phyloP scores from a whole-genome alignment of 2,329 filamentous ascomycete genomes.

The Exophiala alcalophila region DNA sequence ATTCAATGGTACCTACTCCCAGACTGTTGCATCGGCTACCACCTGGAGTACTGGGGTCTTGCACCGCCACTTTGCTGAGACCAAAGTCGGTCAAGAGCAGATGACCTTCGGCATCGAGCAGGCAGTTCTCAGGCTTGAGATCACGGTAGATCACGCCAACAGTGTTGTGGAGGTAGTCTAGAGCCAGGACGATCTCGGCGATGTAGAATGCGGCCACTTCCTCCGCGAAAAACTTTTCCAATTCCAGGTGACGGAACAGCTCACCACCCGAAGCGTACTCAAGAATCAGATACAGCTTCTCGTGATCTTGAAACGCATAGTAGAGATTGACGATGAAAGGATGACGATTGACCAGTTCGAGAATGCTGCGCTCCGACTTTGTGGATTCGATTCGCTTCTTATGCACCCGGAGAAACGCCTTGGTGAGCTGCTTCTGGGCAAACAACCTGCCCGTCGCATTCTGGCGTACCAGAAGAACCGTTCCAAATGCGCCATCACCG shows the following conservation, averaged over 20 bases:
- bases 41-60: constrained; percentile 54
- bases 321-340: constrained; percentile 97
- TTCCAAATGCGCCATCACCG: constrained; percentile 94
- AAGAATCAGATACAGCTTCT: constrained; percentile 94
- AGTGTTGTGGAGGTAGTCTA: constrained; percentile 87
- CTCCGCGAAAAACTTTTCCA: constrained; percentile 94
- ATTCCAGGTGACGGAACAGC: constrained; percentile 88
- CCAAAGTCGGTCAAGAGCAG: constrained; percentile 95
- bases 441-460: constrained; percentile 81
- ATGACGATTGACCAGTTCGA: constrained; percentile 94
- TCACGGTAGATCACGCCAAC: constrained; percentile 95
- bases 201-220: constrained; percentile 92
- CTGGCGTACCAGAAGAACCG: constrained; percentile 90
- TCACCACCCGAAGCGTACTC: constrained; percentile 98
- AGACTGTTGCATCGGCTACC: constrained; percentile 77
- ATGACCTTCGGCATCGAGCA: constrained; percentile 87
- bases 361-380: constrained; percentile 89
- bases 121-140: constrained; percentile 95
- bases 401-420: constrained; percentile 90
- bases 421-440: constrained; percentile 98
- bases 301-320: constrained; percentile 96
- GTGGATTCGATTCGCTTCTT: constrained; percentile 96
- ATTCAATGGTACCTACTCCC: constrained; percentile 83
- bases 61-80: constrained; percentile 86
- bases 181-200: constrained; percentile 93